phyloP scores from a whole-genome alignment of 768 basidiomycete species.

The Podaxis sp. region DNA sequence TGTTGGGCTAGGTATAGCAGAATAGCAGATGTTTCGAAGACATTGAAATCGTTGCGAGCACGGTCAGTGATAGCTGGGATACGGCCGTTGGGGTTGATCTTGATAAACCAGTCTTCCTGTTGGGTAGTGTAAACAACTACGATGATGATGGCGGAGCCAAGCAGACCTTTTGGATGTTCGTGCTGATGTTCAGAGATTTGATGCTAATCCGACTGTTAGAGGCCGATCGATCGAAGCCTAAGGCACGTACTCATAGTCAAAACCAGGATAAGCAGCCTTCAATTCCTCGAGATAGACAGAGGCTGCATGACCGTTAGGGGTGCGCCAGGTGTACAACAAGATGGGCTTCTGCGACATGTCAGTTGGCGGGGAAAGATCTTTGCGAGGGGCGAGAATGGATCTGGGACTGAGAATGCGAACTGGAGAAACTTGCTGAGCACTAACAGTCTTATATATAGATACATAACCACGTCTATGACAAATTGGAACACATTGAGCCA shows the following conservation, averaged over 20 bases:
- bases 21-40: conserved; percentile 83
- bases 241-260: conserved; percentile 48
- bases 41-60: conserved; percentile 54
- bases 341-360: conserved; percentile 29
- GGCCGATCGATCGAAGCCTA: not conserved
- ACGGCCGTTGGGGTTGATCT: conserved; percentile 69
- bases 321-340: conserved; percentile 50
- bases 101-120: conserved; percentile 70
- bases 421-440: not conserved
- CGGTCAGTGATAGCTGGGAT: conserved; percentile 70
- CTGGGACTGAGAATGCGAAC: not conserved
- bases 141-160: not conserved
- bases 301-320: conserved; percentile 56
- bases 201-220: conserved; percentile 30
- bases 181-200: conserved; percentile 53
- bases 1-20: conserved; percentile 79
- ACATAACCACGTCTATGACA: not conserved
- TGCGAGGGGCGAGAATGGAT: conserved; percentile 19
- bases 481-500: not conserved
- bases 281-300: conserved; percentile 66
- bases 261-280: conserved; percentile 45
- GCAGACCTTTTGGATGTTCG: conserved; percentile 70
- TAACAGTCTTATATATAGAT: conserved; percentile 12
- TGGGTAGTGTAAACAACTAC: not conserved
- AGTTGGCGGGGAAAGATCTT: conserved; percentile 29